A percentile compares a stretch with the other conserved stretches of the same genome.
Conservation (phyloP, 805 yeast genomes). For the Diddensiella caesifluorescens region DNA sequence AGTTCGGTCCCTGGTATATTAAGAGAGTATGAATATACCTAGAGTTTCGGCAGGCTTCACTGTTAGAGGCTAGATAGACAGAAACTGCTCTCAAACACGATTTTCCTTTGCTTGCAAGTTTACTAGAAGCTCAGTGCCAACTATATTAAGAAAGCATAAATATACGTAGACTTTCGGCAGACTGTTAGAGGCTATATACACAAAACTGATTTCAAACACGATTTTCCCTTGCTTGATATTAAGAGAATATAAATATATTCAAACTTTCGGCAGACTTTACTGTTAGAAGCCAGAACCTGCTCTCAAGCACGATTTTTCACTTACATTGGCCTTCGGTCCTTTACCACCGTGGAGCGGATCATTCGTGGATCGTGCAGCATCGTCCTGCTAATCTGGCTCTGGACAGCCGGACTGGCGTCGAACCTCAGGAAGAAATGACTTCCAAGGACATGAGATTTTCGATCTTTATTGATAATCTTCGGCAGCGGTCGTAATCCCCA, state of each 20-base stretch:
- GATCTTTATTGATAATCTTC: slow-evolving; percentile 73
- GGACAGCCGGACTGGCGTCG: slow-evolving; percentile 82
- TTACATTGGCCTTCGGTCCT: slow-evolving; percentile 30
- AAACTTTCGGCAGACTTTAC: too few species aligned
- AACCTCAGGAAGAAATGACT: slow-evolving; percentile 81
- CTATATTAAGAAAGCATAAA: neutral
- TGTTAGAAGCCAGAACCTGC: too few species aligned
- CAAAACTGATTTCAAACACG: neutral
- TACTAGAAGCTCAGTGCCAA: too few species aligned
- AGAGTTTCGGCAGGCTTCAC: too few species aligned
- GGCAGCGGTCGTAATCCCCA: slow-evolving; percentile 78
- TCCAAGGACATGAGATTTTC: slow-evolving; percentile 87
- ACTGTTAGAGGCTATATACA: neutral
- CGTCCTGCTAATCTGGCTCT: slow-evolving; percentile 75
- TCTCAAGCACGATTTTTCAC: slow-evolving; percentile 5
- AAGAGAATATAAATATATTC: too few species aligned
- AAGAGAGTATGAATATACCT: too few species aligned
- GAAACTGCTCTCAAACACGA: too few species aligned
- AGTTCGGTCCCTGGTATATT: too few species aligned
- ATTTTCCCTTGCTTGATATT: too few species aligned
- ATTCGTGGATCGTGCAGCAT: slow-evolving; percentile 87
- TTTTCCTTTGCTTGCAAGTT: too few species aligned
- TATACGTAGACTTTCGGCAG: slow-evolving; percentile 1
- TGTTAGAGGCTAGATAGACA: too few species aligned
- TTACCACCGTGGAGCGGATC: slow-evolving; percentile 68